These are phyloP conservation scores for Dendrobium officinale DNA, from an alignment of 106 monocot genomes.

Conservation along the genomic window DNA sequence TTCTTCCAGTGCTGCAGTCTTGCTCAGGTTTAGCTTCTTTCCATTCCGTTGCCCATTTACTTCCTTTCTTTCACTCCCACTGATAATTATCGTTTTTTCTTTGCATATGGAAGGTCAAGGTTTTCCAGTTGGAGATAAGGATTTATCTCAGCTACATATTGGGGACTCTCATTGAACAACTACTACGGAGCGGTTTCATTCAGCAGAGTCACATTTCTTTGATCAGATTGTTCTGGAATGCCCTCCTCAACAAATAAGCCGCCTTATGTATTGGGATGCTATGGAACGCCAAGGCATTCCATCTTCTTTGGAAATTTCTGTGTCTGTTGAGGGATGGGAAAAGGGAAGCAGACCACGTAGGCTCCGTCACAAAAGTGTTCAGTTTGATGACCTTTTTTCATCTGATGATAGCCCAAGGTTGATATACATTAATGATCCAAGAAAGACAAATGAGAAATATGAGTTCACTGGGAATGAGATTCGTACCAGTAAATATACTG, in stretches of 20 bases:
- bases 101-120: constrained; percentile 18
- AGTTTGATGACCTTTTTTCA: constrained; percentile 59
- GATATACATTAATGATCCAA: constrained; percentile 86
- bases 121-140: constrained; percentile 14
- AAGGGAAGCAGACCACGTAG: constrained; percentile 45
- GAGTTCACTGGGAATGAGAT: constrained; percentile 98
- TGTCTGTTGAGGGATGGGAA: constrained; percentile 22
- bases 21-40: constrained; percentile 9
- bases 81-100: constrained; percentile 12
- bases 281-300: constrained; percentile 70
- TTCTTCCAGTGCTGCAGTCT: constrained; percentile 4
- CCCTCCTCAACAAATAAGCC: constrained; percentile 21
- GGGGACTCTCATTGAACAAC: constrained; percentile 9
- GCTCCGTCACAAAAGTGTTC: constrained; percentile 44
- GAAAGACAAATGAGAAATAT: constrained; percentile 77
- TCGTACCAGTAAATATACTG: constrained; percentile 88
- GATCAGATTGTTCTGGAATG: constrained; percentile 49
- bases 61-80: constrained; percentile 29
- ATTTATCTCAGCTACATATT: neutral
- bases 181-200: constrained; percentile 15
- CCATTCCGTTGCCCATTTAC: constrained; percentile 9
- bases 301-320: constrained; percentile 42
- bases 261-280: constrained; percentile 29
- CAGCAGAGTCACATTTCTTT: constrained; percentile 26
- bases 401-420: constrained; percentile 54